Evolutionary conservation across 352 stramenopile genomes (phyloP).

Genomic region (Globisporangium apiculatum): DNA sequence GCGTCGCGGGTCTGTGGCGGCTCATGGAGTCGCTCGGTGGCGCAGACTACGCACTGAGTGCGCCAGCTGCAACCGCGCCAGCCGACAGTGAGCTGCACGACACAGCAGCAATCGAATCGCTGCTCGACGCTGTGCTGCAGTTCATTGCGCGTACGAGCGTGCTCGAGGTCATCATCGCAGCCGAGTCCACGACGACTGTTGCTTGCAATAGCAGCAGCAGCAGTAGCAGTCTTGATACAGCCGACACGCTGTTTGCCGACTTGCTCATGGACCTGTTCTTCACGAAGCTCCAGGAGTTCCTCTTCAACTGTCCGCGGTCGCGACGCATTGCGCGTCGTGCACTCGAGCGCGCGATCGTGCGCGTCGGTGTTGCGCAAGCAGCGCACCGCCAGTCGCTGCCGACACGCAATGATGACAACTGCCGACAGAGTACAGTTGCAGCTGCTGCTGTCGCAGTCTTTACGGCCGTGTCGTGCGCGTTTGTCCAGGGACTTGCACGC

Average conservation of each 20-base stretch:
- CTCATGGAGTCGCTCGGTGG: slow-evolving; percentile 36
- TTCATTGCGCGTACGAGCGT: slow-evolving; percentile 21
- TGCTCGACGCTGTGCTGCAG: slow-evolving; percentile 14
- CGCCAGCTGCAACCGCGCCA: slow-evolving; percentile 9
- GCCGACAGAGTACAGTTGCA: neutral
- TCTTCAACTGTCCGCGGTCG: slow-evolving; percentile 40
- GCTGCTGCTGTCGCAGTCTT: slow-evolving; percentile 25
- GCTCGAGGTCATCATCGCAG: slow-evolving; percentile 5
- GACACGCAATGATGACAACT: too few species aligned
- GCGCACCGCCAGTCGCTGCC: neutral
- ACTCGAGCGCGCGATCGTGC: slow-evolving; percentile 17
- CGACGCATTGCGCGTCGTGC: slow-evolving; percentile 19
- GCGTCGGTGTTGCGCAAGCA: neutral
- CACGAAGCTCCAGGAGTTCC: slow-evolving; percentile 36
- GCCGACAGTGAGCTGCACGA: neutral
- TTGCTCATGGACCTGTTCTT: slow-evolving; percentile 64
- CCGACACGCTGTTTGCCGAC: slow-evolving; percentile 26
- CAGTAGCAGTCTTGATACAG: slow-evolving; percentile 1
- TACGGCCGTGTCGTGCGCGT: slow-evolving; percentile 20
- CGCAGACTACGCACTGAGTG: slow-evolving; percentile 2
- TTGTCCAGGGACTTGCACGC: slow-evolving; percentile 37
- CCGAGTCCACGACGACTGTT: neutral
- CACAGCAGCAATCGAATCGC: slow-evolving; percentile 5
- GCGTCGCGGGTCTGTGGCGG: slow-evolving; percentile 48
- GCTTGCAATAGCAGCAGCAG: neutral